These are phyloP conservation scores for Solanum chacoense DNA, from an alignment of 305 asterid species.

Conservation along the genomic window DNA sequence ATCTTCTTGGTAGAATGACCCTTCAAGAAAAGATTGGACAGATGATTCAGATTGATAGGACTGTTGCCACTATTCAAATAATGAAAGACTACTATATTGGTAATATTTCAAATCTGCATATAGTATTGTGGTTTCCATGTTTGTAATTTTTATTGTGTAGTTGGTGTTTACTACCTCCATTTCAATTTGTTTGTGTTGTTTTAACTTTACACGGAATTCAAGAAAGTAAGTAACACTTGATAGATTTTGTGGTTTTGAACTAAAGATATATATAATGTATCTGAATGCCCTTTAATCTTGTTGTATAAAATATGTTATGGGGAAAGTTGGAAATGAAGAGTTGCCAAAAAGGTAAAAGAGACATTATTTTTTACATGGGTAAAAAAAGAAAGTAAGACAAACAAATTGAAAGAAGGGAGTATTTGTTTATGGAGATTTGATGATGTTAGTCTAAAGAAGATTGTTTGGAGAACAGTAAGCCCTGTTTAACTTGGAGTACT, in stretches of 20 bases:
- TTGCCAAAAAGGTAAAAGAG: not conserved
- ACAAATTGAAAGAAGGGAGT: not conserved
- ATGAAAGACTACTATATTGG: constrained; percentile 60
- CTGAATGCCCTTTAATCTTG: not conserved
- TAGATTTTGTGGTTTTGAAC: not conserved
- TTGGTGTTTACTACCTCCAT: not conserved
- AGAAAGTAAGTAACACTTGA: not conserved
- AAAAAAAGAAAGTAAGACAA: not conserved
- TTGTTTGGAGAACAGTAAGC: not conserved
- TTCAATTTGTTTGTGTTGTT: not conserved
- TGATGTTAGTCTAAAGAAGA: not conserved
- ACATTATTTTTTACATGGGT: not conserved
- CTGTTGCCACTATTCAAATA: constrained; percentile 47
- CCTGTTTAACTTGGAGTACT: not conserved
- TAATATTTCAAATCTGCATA: constrained; percentile 10
- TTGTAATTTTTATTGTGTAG: not conserved
- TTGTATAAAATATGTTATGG: not conserved
- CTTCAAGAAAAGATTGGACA: constrained; percentile 84
- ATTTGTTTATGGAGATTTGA: not conserved
- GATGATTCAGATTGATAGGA: constrained; percentile 84
- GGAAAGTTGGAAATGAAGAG: not conserved
- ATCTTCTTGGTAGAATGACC: constrained; percentile 64
- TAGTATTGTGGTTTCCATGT: not conserved
- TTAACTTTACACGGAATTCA: not conserved
- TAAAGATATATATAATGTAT: not conserved